Evolutionary conservation across 106 monocot species (phyloP).

Genomic region (Dioscorea zingiberensis): DNA sequence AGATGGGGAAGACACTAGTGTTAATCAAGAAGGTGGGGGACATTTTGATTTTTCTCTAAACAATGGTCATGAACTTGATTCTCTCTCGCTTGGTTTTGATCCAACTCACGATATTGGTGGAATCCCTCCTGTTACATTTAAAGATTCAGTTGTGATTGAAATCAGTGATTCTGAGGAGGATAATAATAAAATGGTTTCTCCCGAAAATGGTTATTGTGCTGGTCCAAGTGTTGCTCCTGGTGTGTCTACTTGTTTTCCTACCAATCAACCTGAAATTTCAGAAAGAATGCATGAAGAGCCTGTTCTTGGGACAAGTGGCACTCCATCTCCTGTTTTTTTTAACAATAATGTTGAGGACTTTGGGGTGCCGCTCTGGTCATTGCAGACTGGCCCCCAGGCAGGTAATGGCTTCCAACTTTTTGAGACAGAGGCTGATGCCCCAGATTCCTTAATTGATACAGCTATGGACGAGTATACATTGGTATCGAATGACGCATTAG

Average conservation of each 20-base stretch:
- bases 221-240: not conserved
- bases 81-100: slow-evolving; percentile 31
- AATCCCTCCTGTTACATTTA: slow-evolving; percentile 17
- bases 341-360: slow-evolving; percentile 44
- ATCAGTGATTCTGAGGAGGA: slow-evolving; percentile 90
- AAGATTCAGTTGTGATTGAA: slow-evolving; percentile 52
- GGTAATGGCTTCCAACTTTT: slow-evolving; percentile 51
- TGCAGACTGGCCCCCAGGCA: slow-evolving; percentile 33
- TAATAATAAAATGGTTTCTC: slow-evolving; percentile 27
- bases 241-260: slow-evolving; percentile 10
- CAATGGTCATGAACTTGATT: slow-evolving; percentile 43
- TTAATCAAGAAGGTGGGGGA: slow-evolving; percentile 47
- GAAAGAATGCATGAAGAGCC: slow-evolving; percentile 35
- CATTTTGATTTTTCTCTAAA: slow-evolving; percentile 37
- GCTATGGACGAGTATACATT: slow-evolving; percentile 17
- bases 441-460: slow-evolving; percentile 32
- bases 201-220: slow-evolving; percentile 12
- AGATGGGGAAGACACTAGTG: slow-evolving; percentile 47
- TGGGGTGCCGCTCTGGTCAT: slow-evolving; percentile 42
- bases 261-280: slow-evolving; percentile 26
- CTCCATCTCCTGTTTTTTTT: slow-evolving; percentile 32
- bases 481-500: slow-evolving; percentile 20
- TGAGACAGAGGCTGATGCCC: slow-evolving; percentile 32
- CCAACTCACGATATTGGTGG: slow-evolving; percentile 20
- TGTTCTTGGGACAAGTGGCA: slow-evolving; percentile 18